phyloP scores from a whole-genome alignment of 2,329 filamentous ascomycete species.

The Fusarium agapanthi region DNA sequence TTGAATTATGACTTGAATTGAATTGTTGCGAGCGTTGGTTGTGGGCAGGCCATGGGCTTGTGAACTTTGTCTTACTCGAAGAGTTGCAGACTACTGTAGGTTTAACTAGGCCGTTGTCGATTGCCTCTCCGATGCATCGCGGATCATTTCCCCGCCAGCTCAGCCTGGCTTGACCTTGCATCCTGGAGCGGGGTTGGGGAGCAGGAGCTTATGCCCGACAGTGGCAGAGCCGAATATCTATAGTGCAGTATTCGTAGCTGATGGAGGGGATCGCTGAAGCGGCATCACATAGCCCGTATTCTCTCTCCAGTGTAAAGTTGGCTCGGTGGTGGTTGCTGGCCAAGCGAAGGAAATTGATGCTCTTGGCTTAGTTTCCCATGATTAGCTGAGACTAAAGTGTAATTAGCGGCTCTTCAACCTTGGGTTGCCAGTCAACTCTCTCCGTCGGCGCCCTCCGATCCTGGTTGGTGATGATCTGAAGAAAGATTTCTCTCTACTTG shows the following conservation, averaged over 20 bases:
- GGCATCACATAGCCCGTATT: conserved; percentile 9
- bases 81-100: background rate
- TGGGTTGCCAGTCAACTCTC: background rate
- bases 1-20: too few relatives aligned
- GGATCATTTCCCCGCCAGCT: conserved; percentile 31
- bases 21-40: conserved; percentile 7
- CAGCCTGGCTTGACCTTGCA: conserved; percentile 25
- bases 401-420: conserved; percentile 6
- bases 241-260: background rate
- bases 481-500: background rate
- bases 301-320: background rate
- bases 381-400: background rate
- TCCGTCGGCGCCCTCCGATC: conserved; percentile 29
- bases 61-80: background rate
- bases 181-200: conserved; percentile 28
- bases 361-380: conserved; percentile 9
- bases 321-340: background rate
- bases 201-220: conserved; percentile 14
- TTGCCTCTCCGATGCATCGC: conserved; percentile 26
- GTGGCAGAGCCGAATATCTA: background rate
- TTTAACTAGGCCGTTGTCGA: conserved; percentile 2
- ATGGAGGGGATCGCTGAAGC: conserved; percentile 15
- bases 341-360: background rate
- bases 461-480: background rate
- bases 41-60: background rate